Evolutionary conservation across 495 filamentous ascomycete species (phyloP).

Genomic region (Talaromyces liani): DNA sequence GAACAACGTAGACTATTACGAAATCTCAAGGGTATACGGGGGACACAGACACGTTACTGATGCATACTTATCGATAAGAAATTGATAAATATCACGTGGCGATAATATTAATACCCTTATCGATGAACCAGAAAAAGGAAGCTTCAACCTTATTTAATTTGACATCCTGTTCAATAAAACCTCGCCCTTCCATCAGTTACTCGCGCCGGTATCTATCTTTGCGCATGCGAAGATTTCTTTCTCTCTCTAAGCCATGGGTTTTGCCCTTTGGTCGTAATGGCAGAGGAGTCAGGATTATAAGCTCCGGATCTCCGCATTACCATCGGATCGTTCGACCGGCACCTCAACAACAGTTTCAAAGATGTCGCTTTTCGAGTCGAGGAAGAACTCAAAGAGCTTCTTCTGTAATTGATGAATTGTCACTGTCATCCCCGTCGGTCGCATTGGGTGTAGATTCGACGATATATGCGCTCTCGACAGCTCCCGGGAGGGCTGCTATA

Average conservation of each 20-base stretch:
- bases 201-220: neutral
- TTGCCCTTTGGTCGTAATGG: neutral
- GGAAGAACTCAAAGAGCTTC: neutral
- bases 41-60: too few species aligned
- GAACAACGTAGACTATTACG: too few species aligned
- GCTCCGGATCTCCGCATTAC: neutral
- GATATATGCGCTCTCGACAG: slow-evolving; percentile 90
- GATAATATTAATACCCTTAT: neutral
- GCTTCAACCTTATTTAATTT: neutral
- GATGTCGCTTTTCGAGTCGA: neutral
- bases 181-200: neutral
- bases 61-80: neutral
- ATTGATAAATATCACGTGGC: neutral
- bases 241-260: neutral
- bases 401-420: neutral
- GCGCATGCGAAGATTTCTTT: slow-evolving; percentile 9
- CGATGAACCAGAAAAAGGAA: neutral
- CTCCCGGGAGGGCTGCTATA: slow-evolving; percentile 79
- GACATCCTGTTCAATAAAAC: neutral
- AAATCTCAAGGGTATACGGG: too few species aligned
- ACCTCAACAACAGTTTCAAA: neutral
- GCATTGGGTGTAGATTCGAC: slow-evolving; percentile 41
- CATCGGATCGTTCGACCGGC: neutral
- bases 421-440: neutral
- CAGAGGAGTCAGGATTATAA: neutral